Conservation (phyloP, 176 grass and related monocot species). For the Puya raimondii region DNA sequence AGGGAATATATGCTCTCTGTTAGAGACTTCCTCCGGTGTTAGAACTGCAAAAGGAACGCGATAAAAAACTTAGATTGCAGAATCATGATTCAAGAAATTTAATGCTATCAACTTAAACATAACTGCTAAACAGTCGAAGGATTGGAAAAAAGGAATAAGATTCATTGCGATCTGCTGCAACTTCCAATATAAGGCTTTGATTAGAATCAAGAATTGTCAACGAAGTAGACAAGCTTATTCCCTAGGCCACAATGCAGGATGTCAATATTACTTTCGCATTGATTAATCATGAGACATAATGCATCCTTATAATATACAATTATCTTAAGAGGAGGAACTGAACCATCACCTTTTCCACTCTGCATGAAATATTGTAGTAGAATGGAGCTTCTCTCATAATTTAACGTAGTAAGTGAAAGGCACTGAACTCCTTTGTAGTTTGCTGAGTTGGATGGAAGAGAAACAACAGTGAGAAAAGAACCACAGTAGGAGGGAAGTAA, state of each 20-base stretch:
- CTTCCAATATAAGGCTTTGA: neutral
- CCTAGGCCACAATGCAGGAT: neutral
- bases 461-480: conserved; percentile 2
- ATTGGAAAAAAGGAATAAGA: neutral
- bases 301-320: neutral
- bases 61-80: neutral
- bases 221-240: neutral
- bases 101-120: too few relatives aligned
- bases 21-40: conserved; percentile 52
- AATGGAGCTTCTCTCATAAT: conserved; percentile 73
- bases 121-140: too few relatives aligned
- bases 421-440: conserved; percentile 89
- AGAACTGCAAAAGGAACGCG: conserved; percentile 45
- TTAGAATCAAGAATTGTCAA: neutral
- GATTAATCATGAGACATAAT: neutral
- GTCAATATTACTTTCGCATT: neutral
- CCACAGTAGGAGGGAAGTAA: neutral
- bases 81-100: too few relatives aligned
- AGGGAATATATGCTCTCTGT: conserved; percentile 75
- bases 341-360: conserved; percentile 46
- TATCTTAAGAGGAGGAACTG: neutral
- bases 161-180: neutral
- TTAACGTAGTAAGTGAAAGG: conserved; percentile 85
- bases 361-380: conserved; percentile 63
- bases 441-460: conserved; percentile 46